Conservation (phyloP, 306 rosid genomes). For the Lupinus albus region DNA sequence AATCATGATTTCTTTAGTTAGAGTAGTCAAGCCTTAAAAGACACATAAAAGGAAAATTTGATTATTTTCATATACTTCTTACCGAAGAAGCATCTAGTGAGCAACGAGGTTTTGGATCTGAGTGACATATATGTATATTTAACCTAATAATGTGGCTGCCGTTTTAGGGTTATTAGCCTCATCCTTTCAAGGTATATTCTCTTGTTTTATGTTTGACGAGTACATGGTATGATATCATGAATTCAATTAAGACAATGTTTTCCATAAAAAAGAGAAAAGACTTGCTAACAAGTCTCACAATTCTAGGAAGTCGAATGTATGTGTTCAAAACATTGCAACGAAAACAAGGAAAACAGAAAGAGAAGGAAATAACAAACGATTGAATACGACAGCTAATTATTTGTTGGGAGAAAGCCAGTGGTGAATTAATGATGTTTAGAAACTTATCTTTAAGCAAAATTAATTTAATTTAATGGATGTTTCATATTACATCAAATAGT, state of each 20-base stretch:
- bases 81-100: constrained; percentile 3
- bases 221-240: background rate
- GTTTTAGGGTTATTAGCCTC: background rate
- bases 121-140: background rate
- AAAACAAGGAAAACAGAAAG: too few relatives aligned
- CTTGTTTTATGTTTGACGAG: background rate
- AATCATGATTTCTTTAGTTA: too few relatives aligned
- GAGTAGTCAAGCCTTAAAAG: too few relatives aligned
- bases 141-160: background rate
- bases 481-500: background rate
- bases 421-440: too few relatives aligned
- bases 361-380: too few relatives aligned
- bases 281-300: background rate
- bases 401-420: too few relatives aligned
- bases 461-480: too few relatives aligned
- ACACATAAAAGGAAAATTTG: too few relatives aligned
- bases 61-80: too few relatives aligned
- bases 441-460: too few relatives aligned
- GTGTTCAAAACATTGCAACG: too few relatives aligned
- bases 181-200: constrained; percentile 27
- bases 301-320: background rate
- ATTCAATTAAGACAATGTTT: background rate
- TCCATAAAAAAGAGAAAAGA: background rate
- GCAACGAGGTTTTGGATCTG: constrained; percentile 22
- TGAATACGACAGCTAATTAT: too few relatives aligned